Evolutionary conservation across 805 yeast genomes (phyloP), one percentile per base, ranked within the genome.

Genomic region (Sugiyamaella americana): DNA sequence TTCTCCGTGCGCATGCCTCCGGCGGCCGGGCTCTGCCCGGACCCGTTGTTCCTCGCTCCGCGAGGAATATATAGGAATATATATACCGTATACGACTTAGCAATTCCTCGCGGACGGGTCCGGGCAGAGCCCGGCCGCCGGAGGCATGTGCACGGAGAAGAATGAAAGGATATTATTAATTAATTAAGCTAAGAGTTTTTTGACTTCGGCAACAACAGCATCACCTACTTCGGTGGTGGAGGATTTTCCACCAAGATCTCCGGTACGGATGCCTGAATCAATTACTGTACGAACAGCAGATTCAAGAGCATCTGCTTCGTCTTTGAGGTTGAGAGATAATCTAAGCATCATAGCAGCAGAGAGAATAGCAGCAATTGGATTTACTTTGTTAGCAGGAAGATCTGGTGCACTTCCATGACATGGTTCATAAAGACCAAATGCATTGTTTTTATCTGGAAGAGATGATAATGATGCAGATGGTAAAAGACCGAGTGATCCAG

Each of bases 331-430:
- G 64, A 93, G 78, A 17, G 97, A 88, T 53, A 93, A 77, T 61
- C 91, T 80, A 70, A 93, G 77, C 98, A 93, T 93, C 95, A 93
- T 85, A 26, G 98, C 98, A 10, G 87, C 95, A 21, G 97, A 88
- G 60, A 93, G 76, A 58, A 91, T 89, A 20, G 97, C 87, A 44
- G 98, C 98, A 48, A 91, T 69, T 44, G 98, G 98, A 70, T 91
- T 91, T 49, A 89, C 98, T 70, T 86, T 84, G 65, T 87, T 87
- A 50, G 70, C 72, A 44, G 82, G 81, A 63, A 91, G 79, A 67
- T 91, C 98, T 44, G 98, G 98, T 30, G 98, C 98, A 40, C 96
- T 84, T 41, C 98, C 98, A 66, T 91, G 98, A 64, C 97, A 91
- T 56, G 98, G 98, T 72, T 93, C 98, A 66, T 93, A 93, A 54